These are phyloP conservation scores for Melanogaster broomeanus DNA, from an alignment of 768 basidiomycete species.

Conservation along the genomic window DNA sequence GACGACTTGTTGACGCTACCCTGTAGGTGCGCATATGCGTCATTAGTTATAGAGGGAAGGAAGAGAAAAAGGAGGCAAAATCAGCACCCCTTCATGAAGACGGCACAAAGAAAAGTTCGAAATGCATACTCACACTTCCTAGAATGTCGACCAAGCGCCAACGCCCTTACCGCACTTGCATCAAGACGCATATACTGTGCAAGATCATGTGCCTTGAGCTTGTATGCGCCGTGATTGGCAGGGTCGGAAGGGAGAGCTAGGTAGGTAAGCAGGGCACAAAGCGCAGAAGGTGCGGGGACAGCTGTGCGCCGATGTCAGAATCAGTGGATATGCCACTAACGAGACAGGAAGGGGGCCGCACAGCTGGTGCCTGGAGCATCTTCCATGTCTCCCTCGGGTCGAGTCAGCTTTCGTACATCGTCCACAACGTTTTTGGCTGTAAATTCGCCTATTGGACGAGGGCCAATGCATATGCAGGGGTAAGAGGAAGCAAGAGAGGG, in stretches of 20 bases:
- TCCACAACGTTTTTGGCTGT: constrained; percentile 75
- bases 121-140: constrained; percentile 35
- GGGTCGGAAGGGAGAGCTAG: constrained; percentile 77
- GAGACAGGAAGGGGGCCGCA: neutral
- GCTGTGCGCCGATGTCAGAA: constrained; percentile 42
- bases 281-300: constrained; percentile 72
- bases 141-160: constrained; percentile 81
- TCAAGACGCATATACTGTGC: constrained; percentile 96
- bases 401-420: constrained; percentile 56
- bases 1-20: constrained; percentile 74
- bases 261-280: constrained; percentile 82
- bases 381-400: constrained; percentile 25
- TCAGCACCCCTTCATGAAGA: too few relatives aligned
- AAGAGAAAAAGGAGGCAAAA: neutral
- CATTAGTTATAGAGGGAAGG: neutral
- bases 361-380: constrained; percentile 15
- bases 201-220: constrained; percentile 84
- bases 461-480: neutral
- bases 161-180: constrained; percentile 88
- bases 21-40: constrained; percentile 30
- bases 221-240: constrained; percentile 78
- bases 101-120: neutral
- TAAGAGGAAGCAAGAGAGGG: neutral
- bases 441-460: constrained; percentile 69
- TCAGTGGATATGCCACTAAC: neutral